Percentiles rank a stretch among this genome's conserved stretches.
These are phyloP conservation scores for Colletotrichum salicis DNA, from an alignment of 2,329 filamentous ascomycete genomes.

Conservation along the genomic window DNA sequence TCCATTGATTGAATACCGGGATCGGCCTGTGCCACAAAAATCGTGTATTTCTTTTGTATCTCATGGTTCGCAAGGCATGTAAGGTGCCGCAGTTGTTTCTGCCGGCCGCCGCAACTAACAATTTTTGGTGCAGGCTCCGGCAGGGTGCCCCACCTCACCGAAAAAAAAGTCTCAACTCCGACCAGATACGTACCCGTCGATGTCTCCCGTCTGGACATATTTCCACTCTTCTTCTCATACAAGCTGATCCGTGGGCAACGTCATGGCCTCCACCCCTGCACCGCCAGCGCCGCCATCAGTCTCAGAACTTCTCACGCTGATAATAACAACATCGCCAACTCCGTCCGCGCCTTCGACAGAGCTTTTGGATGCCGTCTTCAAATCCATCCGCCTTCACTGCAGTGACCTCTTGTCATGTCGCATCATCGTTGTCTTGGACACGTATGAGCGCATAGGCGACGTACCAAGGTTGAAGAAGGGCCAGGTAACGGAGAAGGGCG, in stretches of 20 bases:
- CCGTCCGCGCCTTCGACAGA: conserved; percentile 65
- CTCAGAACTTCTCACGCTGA: conserved; percentile 49
- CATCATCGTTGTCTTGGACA: conserved; percentile 64
- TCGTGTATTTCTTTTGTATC: neutral
- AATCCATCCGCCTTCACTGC: conserved; percentile 58
- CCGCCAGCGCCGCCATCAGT: neutral
- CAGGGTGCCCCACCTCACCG: neutral
- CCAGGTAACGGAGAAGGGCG: conserved; percentile 59
- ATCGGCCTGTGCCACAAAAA: neutral
- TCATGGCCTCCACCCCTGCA: conserved; percentile 8
- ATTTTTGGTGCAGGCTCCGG: neutral
- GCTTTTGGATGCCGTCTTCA: conserved; percentile 57
- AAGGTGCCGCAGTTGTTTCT: neutral
- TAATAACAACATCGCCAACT: conserved; percentile 66
- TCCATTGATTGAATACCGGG: no score
- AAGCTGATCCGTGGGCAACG: neutral
- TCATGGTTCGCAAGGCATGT: neutral
- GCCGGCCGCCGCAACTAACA: neutral
- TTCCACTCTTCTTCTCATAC: conserved; percentile 2
- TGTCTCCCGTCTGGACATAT: neutral
- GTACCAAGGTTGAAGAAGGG: conserved; percentile 63
- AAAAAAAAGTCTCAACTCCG: conserved; percentile 3
- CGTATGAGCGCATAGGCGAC: conserved; percentile 58
- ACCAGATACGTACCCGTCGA: conserved; percentile 15
- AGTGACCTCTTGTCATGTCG: conserved; percentile 51